Conservation (phyloP, 345 rosid genomes). For the Passiflora organensis region DNA sequence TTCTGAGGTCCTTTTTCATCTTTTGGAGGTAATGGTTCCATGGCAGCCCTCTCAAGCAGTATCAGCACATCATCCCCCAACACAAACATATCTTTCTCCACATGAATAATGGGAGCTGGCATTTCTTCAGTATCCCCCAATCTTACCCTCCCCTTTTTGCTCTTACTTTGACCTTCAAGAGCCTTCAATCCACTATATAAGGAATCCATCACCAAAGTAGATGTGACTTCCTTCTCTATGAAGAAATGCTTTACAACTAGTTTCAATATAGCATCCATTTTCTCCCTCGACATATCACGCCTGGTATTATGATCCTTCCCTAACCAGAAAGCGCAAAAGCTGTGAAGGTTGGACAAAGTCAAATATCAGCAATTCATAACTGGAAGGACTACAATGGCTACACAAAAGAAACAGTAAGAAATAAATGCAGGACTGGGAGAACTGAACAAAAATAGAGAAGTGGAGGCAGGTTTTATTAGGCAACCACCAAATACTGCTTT, state of each 20-base stretch:
- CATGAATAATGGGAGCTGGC: constrained; percentile 66
- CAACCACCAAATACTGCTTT: neutral
- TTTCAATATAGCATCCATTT: constrained; percentile 69
- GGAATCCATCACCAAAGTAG: constrained; percentile 98
- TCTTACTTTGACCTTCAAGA: constrained; percentile 73
- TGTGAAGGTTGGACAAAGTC: constrained; percentile 32
- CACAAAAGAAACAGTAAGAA: neutral
- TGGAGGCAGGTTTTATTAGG: too few relatives aligned
- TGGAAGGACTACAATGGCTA: neutral
- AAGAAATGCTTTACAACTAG: constrained; percentile 84
- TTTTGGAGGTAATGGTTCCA: constrained; percentile 79
- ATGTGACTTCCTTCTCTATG: constrained; percentile 86
- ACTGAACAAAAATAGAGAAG: neutral
- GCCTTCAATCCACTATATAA: constrained; percentile 94
- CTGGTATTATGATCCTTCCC: constrained; percentile 67
- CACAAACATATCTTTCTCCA: constrained; percentile 70
- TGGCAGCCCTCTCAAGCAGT: constrained; percentile 71
- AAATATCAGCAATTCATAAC: constrained; percentile 2
- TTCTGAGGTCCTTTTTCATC: constrained; percentile 83
- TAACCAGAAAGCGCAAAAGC: constrained; percentile 82
- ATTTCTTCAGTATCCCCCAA: constrained; percentile 53
- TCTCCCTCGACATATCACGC: constrained; percentile 75
- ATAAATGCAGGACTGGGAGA: neutral
- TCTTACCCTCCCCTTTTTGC: constrained; percentile 53
- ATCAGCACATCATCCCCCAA: constrained; percentile 77